Evolutionary conservation across 2,329 filamentous ascomycete species (phyloP), one percentile per base, ranked within the genome.

Genomic region (Exophiala calicioides): DNA sequence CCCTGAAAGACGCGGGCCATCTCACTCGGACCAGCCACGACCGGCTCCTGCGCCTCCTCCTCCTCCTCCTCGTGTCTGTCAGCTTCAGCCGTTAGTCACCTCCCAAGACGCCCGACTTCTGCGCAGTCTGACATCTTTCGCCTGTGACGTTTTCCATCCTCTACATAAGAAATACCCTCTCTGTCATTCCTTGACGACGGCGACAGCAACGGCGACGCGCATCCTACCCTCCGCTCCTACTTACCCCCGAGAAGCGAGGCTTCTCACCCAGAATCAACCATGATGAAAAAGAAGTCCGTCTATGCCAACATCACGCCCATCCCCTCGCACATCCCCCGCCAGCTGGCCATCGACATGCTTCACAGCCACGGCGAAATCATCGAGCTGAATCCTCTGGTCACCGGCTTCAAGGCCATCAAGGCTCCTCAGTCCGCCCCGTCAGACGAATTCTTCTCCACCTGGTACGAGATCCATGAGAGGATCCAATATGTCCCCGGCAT

Each of bases 361-460:
- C 87, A 89, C 66, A 78, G 85, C 65, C 88, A 94, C 68, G 66
- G 76, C 38, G 83, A 84, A 58, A 93, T 95, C 83, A 94, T 95
- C 61, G 85, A 90, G 62, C 74, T 95, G 44, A 95, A 94, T 66
- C 89, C 89, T 1, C 76, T 94, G 31, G 85, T 95, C 41, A 81
- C 85, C 52, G 82, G 85, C 49, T 79, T 86, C 50, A 78, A 83
- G 56, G 74, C 74, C 26, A 87, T 88, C 66, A 75, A 79, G 35
- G 76, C 87, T 2, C 88, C 88, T 0, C 62, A 76, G 18, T 78
- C 82, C 62, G 83, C 85, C 7, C 73, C 79, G 0, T 70, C 80
- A 9, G 87, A 93, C 56, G 89, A 95, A 70, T 79, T 75, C 52
- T 73, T 80, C 54, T 86, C 82, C 56, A 73, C 73, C 9, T 95